Evolutionary conservation across 2,329 filamentous ascomycete genomes (phyloP).

Genomic region (Hymenoscyphus infarciens): DNA sequence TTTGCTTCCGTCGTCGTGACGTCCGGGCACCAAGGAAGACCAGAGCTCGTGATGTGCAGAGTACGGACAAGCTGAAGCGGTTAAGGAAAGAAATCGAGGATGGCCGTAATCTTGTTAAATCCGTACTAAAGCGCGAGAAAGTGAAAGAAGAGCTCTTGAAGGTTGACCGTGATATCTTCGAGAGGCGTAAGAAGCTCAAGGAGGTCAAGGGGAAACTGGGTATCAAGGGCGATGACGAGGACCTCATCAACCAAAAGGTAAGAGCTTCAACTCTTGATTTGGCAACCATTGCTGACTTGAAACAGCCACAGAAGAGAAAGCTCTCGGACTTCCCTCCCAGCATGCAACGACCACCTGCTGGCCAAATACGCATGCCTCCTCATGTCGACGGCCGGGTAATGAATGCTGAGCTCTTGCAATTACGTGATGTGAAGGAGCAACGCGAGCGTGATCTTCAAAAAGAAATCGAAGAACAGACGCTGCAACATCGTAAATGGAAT

Average conservation of each 20-base stretch:
- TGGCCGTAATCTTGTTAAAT: constrained; percentile 72
- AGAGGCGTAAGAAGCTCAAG: constrained; percentile 78
- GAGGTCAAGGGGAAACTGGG: constrained; percentile 82
- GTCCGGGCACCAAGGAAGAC: constrained; percentile 94
- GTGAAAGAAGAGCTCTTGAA: constrained; percentile 73
- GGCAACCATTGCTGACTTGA: constrained; percentile 14
- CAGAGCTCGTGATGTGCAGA: constrained; percentile 86
- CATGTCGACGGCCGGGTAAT: constrained; percentile 66
- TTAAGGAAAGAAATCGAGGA: constrained; percentile 88
- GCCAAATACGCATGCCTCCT: constrained; percentile 63
- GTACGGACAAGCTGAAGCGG: constrained; percentile 90
- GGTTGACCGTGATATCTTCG: constrained; percentile 74
- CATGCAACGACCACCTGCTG: constrained; percentile 54
- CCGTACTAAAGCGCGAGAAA: constrained; percentile 76
- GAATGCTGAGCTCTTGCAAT: constrained; percentile 73
- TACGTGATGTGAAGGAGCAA: constrained; percentile 75
- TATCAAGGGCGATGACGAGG: constrained; percentile 91
- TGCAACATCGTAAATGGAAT: constrained; percentile 91
- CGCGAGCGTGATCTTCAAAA: constrained; percentile 75
- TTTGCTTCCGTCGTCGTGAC: constrained; percentile 94
- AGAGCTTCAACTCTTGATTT: constrained; percentile 39
- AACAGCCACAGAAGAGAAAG: constrained; percentile 68
- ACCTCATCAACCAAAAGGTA: constrained; percentile 85
- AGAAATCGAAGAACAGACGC: constrained; percentile 82
- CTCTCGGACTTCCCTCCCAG: constrained; percentile 50